These are phyloP conservation scores for Sclerotinia minor DNA, from an alignment of 2,329 filamentous ascomycete species.

Conservation along the genomic window DNA sequence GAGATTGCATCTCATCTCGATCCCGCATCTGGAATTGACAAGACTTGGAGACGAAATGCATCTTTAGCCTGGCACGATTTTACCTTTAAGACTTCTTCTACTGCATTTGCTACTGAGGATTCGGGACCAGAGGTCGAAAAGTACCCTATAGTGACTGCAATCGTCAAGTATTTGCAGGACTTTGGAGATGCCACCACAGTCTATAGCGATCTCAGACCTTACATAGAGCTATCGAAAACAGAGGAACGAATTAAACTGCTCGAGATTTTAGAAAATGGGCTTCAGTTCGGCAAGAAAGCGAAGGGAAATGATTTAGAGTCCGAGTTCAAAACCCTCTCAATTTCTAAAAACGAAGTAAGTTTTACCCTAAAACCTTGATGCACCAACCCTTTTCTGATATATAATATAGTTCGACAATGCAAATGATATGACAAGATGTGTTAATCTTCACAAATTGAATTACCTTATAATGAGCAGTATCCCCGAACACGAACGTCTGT, in stretches of 20 bases:
- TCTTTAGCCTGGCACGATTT: slow-evolving; percentile 38
- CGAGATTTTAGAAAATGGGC: slow-evolving; percentile 23
- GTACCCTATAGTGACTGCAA: slow-evolving; percentile 26
- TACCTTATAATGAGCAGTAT: slow-evolving; percentile 37
- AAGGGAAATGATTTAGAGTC: not conserved
- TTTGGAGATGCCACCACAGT: slow-evolving; percentile 39
- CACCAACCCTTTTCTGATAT: not conserved
- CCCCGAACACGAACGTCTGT: slow-evolving; percentile 32
- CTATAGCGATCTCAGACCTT: slow-evolving; percentile 39
- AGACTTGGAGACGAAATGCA: slow-evolving; percentile 42
- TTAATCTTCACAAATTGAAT: slow-evolving; percentile 38
- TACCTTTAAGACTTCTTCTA: slow-evolving; percentile 29
- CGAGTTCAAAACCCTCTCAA: slow-evolving; percentile 1
- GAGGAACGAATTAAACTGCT: slow-evolving; percentile 32
- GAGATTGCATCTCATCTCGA: slow-evolving; percentile 41
- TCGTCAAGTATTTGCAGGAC: slow-evolving; percentile 37
- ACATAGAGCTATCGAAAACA: slow-evolving; percentile 31
- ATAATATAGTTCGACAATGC: slow-evolving; percentile 12
- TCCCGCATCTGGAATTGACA: slow-evolving; percentile 38
- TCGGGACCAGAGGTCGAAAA: slow-evolving; percentile 14
- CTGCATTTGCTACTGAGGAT: slow-evolving; percentile 20
- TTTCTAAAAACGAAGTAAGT: slow-evolving; percentile 20
- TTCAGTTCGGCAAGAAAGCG: slow-evolving; percentile 6
- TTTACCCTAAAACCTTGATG: not conserved
- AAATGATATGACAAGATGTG: slow-evolving; percentile 32